Conservation (phyloP, 805 yeast genomes). For the Nakazawaea molendinolei region DNA sequence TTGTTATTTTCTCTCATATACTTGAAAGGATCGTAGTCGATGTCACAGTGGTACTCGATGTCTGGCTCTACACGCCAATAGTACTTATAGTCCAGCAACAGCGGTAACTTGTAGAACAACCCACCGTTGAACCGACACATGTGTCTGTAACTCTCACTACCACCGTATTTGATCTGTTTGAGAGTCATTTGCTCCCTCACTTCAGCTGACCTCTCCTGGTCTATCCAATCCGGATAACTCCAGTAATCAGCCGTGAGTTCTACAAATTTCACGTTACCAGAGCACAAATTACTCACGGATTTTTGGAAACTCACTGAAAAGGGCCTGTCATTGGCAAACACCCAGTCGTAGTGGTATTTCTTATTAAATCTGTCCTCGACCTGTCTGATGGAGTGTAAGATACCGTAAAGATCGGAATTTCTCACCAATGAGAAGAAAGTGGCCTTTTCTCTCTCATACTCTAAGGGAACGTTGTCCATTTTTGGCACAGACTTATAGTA, state of each 20-base stretch:
- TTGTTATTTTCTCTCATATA: slow-evolving; percentile 35
- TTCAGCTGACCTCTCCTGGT: slow-evolving; percentile 40
- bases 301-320: slow-evolving; percentile 50
- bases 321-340: slow-evolving; percentile 61
- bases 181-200: slow-evolving; percentile 38
- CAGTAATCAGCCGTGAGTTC: slow-evolving; percentile 53
- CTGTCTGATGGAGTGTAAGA: slow-evolving; percentile 49
- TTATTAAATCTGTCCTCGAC: slow-evolving; percentile 61
- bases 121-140: slow-evolving; percentile 79
- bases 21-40: slow-evolving; percentile 47
- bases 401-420: slow-evolving; percentile 48
- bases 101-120: slow-evolving; percentile 41
- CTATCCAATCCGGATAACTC: slow-evolving; percentile 62
- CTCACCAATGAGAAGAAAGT: slow-evolving; percentile 63
- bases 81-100: slow-evolving; percentile 41
- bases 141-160: slow-evolving; percentile 43
- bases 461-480: not conserved
- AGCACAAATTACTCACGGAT: slow-evolving; percentile 38
- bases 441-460: slow-evolving; percentile 40
- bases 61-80: slow-evolving; percentile 60
- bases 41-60: slow-evolving; percentile 48
- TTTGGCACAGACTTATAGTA: not conserved
- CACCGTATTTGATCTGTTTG: slow-evolving; percentile 38
- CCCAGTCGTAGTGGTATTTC: slow-evolving; percentile 63
- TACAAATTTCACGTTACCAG: slow-evolving; percentile 57